phyloP scores from a whole-genome alignment of 176 grass and related monocot genomes.

The Hordeum vulgare region MorexV3_pseudomolecules_assembly NC_058524.1:230135904-230136403 shows the following conservation, averaged over 20 bases:
- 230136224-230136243: too few species aligned
- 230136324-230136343: too few species aligned
- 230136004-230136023: too few species aligned
- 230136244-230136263: too few species aligned
- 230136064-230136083: not conserved
- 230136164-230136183: not conserved
- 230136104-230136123: not conserved
- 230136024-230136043: not conserved
- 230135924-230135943: constrained; percentile 21
- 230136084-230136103: not conserved
- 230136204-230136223: not conserved
- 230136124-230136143: not conserved
- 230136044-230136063: not conserved
- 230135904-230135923: not conserved
- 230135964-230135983: not conserved
- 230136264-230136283: too few species aligned
- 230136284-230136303: too few species aligned
- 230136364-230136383: too few species aligned
- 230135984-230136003: too few species aligned
- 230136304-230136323: too few species aligned
- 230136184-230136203: not conserved
- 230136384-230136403: not conserved
- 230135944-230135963: not conserved
- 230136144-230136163: not conserved
- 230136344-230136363: too few species aligned